Conservation (phyloP, 1,139 yeast genomes). For the Blastobotrys indianensis region DNA sequence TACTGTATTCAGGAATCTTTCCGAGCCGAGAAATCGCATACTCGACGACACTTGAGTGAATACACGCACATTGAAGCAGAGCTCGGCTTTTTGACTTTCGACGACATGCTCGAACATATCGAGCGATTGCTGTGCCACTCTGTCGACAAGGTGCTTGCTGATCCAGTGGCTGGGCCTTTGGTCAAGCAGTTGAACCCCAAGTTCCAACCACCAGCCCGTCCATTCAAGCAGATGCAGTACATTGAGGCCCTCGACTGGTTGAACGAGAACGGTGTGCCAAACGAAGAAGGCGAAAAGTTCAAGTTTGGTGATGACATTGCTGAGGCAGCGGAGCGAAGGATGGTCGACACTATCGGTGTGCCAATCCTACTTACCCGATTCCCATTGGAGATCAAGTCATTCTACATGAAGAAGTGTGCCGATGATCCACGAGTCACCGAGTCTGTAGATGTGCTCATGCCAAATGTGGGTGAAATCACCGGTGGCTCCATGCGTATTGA, state of each 20-base stretch:
- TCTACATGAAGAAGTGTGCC: conserved; percentile 90
- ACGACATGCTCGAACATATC: conserved; percentile 77
- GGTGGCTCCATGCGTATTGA: conserved; percentile 99
- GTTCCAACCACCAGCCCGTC: conserved; percentile 73
- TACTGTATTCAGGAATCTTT: conserved; percentile 97
- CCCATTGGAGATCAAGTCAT: conserved; percentile 96
- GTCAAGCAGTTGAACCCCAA: conserved; percentile 88
- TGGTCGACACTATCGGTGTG: conserved; percentile 90
- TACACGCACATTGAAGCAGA: conserved; percentile 97
- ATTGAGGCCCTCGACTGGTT: conserved; percentile 92
- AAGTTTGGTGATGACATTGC: conserved; percentile 98
- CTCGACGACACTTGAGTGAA: conserved; percentile 96
- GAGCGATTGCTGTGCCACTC: conserved; percentile 70
- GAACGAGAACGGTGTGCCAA: conserved; percentile 86
- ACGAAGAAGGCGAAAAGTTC: conserved; percentile 90
- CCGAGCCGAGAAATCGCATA: conserved; percentile 98
- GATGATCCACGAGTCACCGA: conserved; percentile 95
- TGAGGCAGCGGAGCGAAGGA: conserved; percentile 98
- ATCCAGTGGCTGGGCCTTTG: conserved; percentile 87
- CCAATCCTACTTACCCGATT: conserved; percentile 89
- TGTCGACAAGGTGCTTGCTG: conserved; percentile 72
- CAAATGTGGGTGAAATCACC: conserved; percentile 95
- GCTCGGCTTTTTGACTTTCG: conserved; percentile 78
- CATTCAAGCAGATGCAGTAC: conserved; percentile 89
- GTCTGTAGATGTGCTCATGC: conserved; percentile 97